phyloP scores from a whole-genome alignment of 352 stramenopile genomes.

The Phytophthora podocarpi region DNA sequence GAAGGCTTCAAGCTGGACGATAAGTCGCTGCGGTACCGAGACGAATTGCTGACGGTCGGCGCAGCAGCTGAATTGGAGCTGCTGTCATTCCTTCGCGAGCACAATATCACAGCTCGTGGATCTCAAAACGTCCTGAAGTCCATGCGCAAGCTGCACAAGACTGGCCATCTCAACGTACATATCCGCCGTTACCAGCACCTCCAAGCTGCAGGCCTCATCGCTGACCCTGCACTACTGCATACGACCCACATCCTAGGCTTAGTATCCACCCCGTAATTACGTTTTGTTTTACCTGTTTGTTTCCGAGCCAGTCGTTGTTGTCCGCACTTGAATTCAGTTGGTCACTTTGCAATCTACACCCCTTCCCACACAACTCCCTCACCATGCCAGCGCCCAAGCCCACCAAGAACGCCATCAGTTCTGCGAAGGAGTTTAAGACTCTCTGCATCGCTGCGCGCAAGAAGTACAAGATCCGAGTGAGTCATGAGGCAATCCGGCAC shows the following conservation, averaged over 20 bases:
- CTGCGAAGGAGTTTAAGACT: too few species aligned
- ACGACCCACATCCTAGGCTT: too few species aligned
- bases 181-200: background rate
- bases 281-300: too few species aligned
- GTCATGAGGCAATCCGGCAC: constrained; percentile 7
- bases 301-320: too few species aligned
- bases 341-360: too few species aligned
- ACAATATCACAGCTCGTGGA: background rate
- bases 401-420: too few species aligned
- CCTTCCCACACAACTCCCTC: too few species aligned
- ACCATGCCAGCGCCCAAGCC: too few species aligned
- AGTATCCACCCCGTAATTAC: too few species aligned
- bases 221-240: too few species aligned
- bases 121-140: constrained; percentile 11
- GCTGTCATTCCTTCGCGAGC: background rate
- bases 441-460: constrained; percentile 2
- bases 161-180: background rate
- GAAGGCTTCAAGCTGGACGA: background rate
- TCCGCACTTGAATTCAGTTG: too few species aligned
- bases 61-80: background rate
- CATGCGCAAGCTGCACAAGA: constrained; percentile 9
- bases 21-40: background rate
- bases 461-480: constrained; percentile 7
- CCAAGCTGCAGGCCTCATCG: too few species aligned
- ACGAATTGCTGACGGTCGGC: background rate